Evolutionary conservation across 202 grass and related monocot species (phyloP).

Genomic region (Hordeum pubiflorum): DNA sequence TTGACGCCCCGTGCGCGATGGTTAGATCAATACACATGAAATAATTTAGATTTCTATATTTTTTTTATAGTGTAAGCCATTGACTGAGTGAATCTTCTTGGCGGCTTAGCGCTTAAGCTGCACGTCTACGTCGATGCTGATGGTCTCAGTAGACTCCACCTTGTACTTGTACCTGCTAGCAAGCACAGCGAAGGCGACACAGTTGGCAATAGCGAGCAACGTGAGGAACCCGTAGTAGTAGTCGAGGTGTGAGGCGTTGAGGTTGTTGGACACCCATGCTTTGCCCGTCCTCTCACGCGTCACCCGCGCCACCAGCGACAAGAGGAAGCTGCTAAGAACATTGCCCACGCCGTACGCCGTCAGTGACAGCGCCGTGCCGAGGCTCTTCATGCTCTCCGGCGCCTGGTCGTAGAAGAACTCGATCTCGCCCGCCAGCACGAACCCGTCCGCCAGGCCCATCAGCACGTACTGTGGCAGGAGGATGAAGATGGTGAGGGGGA

Average conservation of each 20-base stretch:
- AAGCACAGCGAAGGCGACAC: not conserved
- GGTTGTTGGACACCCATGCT: not conserved
- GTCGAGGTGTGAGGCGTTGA: not conserved
- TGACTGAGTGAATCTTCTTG: too few relatives aligned
- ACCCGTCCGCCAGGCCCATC: constrained; percentile 56
- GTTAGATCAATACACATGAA: too few relatives aligned
- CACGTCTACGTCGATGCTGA: not conserved
- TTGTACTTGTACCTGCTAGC: not conserved
- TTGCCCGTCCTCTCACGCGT: not conserved
- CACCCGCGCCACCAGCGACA: constrained; percentile 27
- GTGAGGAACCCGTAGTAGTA: not conserved
- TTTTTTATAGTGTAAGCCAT: too few relatives aligned
- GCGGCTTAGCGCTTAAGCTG: not conserved
- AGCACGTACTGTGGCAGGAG: constrained; percentile 69
- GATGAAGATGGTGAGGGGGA: constrained; percentile 54
- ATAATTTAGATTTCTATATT: too few relatives aligned
- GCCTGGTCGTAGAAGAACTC: constrained; percentile 77
- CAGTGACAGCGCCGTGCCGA: constrained; percentile 46
- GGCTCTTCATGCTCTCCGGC: constrained; percentile 77
- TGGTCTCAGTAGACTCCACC: not conserved
- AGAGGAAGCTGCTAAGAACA: constrained; percentile 51
- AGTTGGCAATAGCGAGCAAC: not conserved
- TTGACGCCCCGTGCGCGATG: too few relatives aligned
- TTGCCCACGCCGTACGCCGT: constrained; percentile 47
- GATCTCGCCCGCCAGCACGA: constrained; percentile 46